These are phyloP conservation scores for Lagenidium giganteum DNA, from an alignment of 352 stramenopile species.

Conservation along the genomic window DNA sequence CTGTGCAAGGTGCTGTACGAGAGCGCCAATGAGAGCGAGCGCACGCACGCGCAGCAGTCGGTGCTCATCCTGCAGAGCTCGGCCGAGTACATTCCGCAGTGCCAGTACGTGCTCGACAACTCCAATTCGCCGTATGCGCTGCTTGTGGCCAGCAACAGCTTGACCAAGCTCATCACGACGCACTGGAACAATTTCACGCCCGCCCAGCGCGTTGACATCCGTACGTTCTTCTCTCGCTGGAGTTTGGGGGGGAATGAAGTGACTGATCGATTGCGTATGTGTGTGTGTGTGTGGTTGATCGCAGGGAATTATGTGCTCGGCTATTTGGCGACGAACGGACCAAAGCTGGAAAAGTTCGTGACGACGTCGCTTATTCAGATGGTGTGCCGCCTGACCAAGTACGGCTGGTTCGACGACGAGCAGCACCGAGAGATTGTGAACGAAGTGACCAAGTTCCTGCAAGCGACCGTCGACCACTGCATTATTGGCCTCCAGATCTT, in stretches of 20 bases:
- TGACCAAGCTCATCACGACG: conserved; percentile 97
- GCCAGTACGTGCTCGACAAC: conserved; percentile 98
- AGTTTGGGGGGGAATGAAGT: too few species aligned
- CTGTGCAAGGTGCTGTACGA: conserved; percentile 80
- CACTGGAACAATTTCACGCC: conserved; percentile 94
- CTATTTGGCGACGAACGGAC: conserved; percentile 96
- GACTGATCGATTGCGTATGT: conserved; percentile 2
- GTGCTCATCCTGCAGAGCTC: conserved; percentile 87
- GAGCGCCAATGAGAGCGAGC: conserved; percentile 65
- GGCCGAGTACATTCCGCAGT: conserved; percentile 98
- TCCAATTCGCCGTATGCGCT: conserved; percentile 94
- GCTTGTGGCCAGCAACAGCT: conserved; percentile 93
- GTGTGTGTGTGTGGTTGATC: not conserved
- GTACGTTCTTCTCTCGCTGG: conserved; percentile 29
- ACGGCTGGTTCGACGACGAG: conserved; percentile 99
- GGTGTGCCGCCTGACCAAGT: conserved; percentile 97
- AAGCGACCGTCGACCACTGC: conserved; percentile 96
- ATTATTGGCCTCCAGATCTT: conserved; percentile 98
- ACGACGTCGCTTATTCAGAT: conserved; percentile 95
- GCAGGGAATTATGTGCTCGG: conserved; percentile 96
- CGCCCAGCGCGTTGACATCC: conserved; percentile 89
- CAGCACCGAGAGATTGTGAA: conserved; percentile 96
- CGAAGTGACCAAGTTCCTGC: conserved; percentile 97
- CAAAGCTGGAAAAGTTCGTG: conserved; percentile 93
- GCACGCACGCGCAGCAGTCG: conserved; percentile 71